phyloP scores from a whole-genome alignment of 352 stramenopile species.

The Thalassiosira delicatula region DNA sequence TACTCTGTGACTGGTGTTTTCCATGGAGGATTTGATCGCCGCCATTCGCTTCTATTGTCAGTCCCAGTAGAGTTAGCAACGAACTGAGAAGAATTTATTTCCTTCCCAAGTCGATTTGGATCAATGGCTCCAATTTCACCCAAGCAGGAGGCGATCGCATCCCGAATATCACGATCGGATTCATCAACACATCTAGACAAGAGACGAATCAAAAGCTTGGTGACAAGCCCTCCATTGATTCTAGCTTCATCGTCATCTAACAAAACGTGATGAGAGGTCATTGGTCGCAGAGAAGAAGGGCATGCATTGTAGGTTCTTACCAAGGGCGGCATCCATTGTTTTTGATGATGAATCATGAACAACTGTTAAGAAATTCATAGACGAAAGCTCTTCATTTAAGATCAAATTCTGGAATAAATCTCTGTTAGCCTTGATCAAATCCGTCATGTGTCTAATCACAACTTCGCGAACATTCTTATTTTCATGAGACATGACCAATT shows the following conservation, averaged over 20 bases:
- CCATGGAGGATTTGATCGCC: constrained; percentile 80
- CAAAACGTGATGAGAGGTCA: constrained; percentile 8
- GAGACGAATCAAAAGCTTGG: constrained; percentile 67
- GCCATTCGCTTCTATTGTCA: constrained; percentile 67
- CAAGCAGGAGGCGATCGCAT: constrained; percentile 77
- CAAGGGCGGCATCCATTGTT: neutral
- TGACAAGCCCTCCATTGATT: constrained; percentile 57
- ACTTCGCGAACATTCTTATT: constrained; percentile 78
- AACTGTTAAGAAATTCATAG: constrained; percentile 80
- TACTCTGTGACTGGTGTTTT: constrained; percentile 72
- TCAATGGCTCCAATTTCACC: constrained; percentile 85
- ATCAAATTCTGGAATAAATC: constrained; percentile 78
- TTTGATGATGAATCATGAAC: constrained; percentile 55
- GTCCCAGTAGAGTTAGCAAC: constrained; percentile 39
- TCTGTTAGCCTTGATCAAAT: constrained; percentile 78
- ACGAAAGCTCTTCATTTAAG: constrained; percentile 73
- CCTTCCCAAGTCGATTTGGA: constrained; percentile 71
- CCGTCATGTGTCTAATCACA: constrained; percentile 72
- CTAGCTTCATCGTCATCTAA: constrained; percentile 37
- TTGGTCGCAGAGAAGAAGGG: constrained; percentile 1
- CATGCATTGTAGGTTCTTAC: constrained; percentile 25
- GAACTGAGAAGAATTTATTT: constrained; percentile 65
- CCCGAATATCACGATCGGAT: constrained; percentile 68
- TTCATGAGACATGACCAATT: constrained; percentile 73
- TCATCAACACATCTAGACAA: constrained; percentile 76